phyloP scores from a whole-genome alignment of 768 basidiomycete genomes.

The Tubosaeta brunneosetosa region DNA sequence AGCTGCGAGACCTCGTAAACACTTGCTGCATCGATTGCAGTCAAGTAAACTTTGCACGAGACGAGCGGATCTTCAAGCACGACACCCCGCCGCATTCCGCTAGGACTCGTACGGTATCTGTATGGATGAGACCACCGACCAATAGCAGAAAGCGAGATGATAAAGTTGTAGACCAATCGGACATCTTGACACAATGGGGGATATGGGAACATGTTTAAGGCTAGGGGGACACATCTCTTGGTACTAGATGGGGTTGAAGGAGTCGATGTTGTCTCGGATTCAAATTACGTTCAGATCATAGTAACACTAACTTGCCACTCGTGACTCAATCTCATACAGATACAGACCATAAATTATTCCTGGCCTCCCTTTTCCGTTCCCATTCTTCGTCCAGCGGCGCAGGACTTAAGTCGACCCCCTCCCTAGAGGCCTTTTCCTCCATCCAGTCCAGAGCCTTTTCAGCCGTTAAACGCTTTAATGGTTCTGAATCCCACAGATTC shows the following conservation, averaged over 20 bases:
- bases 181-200: constrained; percentile 19
- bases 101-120: not conserved
- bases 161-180: not conserved
- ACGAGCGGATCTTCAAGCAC: constrained; percentile 13
- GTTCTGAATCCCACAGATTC: constrained; percentile 21
- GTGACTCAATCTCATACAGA: not conserved
- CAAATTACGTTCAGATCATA: too few species aligned
- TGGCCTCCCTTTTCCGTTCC: constrained; percentile 10
- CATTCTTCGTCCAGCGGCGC: constrained; percentile 13
- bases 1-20: constrained; percentile 14
- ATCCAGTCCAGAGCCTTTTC: constrained; percentile 22
- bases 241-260: too few species aligned
- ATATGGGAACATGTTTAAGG: constrained; percentile 17
- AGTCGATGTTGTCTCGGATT: too few species aligned
- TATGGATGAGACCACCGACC: constrained; percentile 1
- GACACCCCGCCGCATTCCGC: not conserved
- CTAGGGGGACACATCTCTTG: not conserved
- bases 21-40: constrained; percentile 24
- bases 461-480: constrained; percentile 23
- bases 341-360: constrained; percentile 12
- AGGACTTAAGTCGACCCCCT: constrained; percentile 3
- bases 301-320: too few species aligned
- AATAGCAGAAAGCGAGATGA: not conserved
- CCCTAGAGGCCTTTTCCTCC: constrained; percentile 11
- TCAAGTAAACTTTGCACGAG: constrained; percentile 4